A percentile compares a stretch with the other conserved stretches of the same genome.
Evolutionary conservation across 257 asterid genomes (phyloP).

Genomic region (Ilex asprella): DNA sequence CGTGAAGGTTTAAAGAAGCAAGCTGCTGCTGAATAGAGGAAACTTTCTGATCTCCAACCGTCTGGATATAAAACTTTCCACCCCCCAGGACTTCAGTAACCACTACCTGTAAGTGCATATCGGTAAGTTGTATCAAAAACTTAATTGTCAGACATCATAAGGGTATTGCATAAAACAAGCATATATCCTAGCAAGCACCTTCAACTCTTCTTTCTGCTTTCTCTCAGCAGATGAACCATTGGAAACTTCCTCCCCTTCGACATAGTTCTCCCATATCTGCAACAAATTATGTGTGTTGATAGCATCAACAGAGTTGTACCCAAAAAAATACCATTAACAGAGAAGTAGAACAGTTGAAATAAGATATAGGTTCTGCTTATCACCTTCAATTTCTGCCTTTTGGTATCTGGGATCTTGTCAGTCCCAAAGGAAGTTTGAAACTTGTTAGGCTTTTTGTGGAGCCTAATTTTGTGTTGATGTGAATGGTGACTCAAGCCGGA

Average conservation of each 20-base stretch:
- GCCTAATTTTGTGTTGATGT: no score
- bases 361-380: slow-evolving; percentile 5
- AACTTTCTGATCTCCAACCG: slow-evolving; percentile 78
- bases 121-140: background rate
- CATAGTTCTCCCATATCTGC: slow-evolving; percentile 71
- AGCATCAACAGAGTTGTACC: no score
- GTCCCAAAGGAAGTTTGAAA: slow-evolving; percentile 76
- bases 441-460: no score
- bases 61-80: slow-evolving; percentile 83
- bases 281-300: slow-evolving; percentile 6
- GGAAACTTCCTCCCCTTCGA: slow-evolving; percentile 70
- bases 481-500: no score
- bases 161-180: background rate
- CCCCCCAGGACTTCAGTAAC: slow-evolving; percentile 91
- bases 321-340: no score
- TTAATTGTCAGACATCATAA: background rate
- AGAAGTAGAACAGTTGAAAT: background rate
- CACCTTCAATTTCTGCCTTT: slow-evolving; percentile 85
- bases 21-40: slow-evolving; percentile 77
- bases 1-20: slow-evolving; percentile 70
- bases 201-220: slow-evolving; percentile 69
- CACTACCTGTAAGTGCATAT: slow-evolving; percentile 37
- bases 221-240: slow-evolving; percentile 50
- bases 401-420: slow-evolving; percentile 81
- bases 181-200: slow-evolving; percentile 30